Percentiles rank a stretch among this genome's conserved stretches.
Evolutionary conservation across 345 rosid genomes (phyloP).

Genomic region (Eutrema yunnanense): DNA sequence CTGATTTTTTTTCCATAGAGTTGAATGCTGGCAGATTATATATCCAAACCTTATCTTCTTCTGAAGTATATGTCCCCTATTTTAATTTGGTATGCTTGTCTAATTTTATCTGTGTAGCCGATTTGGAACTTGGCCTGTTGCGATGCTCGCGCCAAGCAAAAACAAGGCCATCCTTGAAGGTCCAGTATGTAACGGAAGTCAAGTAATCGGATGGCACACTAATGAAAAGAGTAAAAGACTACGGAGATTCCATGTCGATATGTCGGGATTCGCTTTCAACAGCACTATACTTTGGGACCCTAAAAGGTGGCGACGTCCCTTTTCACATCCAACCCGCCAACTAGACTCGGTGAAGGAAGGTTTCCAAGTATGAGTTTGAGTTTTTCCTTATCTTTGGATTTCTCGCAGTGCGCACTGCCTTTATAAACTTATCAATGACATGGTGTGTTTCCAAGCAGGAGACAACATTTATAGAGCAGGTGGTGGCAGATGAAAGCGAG

Average conservation of each 20-base stretch:
- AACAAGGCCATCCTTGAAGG: slow-evolving; percentile 89
- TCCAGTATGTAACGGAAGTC: slow-evolving; percentile 77
- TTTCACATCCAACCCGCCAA: slow-evolving; percentile 53
- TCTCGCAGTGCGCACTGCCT: neutral
- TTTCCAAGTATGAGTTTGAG: slow-evolving; percentile 59
- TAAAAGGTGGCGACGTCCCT: slow-evolving; percentile 63
- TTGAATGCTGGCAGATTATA: neutral
- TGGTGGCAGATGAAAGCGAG: slow-evolving; percentile 86
- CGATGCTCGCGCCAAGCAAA: slow-evolving; percentile 84
- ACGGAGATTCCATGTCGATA: slow-evolving; percentile 89
- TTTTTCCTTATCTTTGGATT: neutral
- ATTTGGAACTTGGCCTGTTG: slow-evolving; percentile 97
- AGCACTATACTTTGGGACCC: slow-evolving; percentile 93
- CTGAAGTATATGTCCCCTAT: neutral
- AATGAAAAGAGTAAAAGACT: slow-evolving; percentile 85
- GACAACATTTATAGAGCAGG: slow-evolving; percentile 85
- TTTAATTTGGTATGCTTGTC: neutral
- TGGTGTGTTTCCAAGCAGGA: slow-evolving; percentile 42
- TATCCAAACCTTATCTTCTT: neutral
- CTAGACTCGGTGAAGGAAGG: slow-evolving; percentile 84
- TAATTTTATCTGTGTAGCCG: slow-evolving; percentile 37
- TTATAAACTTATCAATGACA: neutral
- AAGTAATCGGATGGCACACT: slow-evolving; percentile 91
- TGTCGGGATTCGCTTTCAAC: slow-evolving; percentile 97
- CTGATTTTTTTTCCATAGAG: neutral